Evolutionary conservation across 2,329 filamentous ascomycete genomes (phyloP).

Genomic region (Lecanoromycetidae sp.): DNA sequence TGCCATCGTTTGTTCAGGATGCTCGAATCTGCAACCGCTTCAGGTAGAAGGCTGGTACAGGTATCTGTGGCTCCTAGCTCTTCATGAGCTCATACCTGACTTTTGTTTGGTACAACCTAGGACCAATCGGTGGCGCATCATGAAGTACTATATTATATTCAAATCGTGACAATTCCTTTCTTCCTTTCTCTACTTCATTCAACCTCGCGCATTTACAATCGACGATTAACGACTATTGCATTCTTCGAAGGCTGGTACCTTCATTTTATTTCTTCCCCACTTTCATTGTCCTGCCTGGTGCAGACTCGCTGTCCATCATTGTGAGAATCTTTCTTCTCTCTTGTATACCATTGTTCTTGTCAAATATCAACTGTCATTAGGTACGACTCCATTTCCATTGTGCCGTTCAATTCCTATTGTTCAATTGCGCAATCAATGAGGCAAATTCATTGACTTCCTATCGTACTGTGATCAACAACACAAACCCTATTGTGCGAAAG

Average conservation of each 20-base stretch:
- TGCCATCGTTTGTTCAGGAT: neutral
- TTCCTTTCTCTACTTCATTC: neutral
- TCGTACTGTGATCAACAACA: neutral
- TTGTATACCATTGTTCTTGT: neutral
- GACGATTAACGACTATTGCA: neutral
- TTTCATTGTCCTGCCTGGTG: slow-evolving; percentile 6
- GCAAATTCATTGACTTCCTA: neutral
- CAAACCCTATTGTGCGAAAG: neutral
- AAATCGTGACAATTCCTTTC: neutral
- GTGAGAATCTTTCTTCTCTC: neutral
- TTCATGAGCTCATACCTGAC: neutral
- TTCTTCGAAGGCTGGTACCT: slow-evolving; percentile 6
- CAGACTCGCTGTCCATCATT: slow-evolving; percentile 10
- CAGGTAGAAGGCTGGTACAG: neutral
- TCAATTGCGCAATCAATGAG: neutral
- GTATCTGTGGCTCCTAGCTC: neutral
- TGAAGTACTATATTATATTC: neutral
- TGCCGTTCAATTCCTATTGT: neutral
- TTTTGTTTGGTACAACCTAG: too few relatives aligned
- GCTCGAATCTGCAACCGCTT: neutral
- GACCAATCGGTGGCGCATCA: too few relatives aligned
- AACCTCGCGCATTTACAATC: neutral
- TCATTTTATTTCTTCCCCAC: neutral
- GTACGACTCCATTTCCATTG: neutral
- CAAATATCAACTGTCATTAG: neutral